A percentile compares a stretch with the other conserved stretches of the same genome.
These are phyloP conservation scores for Sungouiozyma ichnusensis DNA, from an alignment of 805 yeast species.

Conservation along the genomic window DNA sequence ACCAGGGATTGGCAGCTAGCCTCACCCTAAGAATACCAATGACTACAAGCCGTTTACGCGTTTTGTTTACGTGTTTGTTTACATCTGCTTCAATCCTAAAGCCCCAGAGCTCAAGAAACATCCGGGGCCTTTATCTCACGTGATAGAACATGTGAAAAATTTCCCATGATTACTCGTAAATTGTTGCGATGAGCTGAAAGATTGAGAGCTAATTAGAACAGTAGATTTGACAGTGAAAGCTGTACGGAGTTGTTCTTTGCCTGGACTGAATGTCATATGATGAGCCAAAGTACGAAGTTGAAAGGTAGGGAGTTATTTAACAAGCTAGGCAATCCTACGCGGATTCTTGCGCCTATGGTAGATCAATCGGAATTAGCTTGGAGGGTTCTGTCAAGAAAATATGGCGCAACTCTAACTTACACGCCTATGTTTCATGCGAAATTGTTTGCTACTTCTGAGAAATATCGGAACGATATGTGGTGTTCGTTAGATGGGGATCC, in stretches of 20 bases:
- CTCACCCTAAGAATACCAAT: no score
- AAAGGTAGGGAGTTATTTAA: slow-evolving; percentile 64
- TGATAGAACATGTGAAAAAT: neutral
- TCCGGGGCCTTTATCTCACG: no score
- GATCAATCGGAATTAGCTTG: slow-evolving; percentile 95
- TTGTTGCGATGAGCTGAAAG: neutral
- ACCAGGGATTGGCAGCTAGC: no score
- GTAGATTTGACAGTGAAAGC: neutral
- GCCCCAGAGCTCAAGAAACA: no score
- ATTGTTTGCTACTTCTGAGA: slow-evolving; percentile 72
- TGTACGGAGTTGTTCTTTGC: no score
- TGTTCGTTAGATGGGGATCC: slow-evolving; percentile 62
- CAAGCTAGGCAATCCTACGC: slow-evolving; percentile 61
- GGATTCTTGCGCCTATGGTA: slow-evolving; percentile 96
- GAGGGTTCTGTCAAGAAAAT: slow-evolving; percentile 74
- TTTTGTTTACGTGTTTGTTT: no score
- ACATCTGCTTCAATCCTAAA: no score
- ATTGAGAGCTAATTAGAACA: neutral
- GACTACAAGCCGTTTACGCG: no score
- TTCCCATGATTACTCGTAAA: neutral
- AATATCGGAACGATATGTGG: slow-evolving; percentile 71
- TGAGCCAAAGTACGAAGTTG: slow-evolving; percentile 9
- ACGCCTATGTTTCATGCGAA: slow-evolving; percentile 97
- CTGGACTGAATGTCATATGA: no score
- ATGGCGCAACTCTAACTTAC: slow-evolving; percentile 90